These are phyloP conservation scores for Silene latifolia DNA, from an alignment of 148 eudicot species.

Conservation along the genomic window DNA sequence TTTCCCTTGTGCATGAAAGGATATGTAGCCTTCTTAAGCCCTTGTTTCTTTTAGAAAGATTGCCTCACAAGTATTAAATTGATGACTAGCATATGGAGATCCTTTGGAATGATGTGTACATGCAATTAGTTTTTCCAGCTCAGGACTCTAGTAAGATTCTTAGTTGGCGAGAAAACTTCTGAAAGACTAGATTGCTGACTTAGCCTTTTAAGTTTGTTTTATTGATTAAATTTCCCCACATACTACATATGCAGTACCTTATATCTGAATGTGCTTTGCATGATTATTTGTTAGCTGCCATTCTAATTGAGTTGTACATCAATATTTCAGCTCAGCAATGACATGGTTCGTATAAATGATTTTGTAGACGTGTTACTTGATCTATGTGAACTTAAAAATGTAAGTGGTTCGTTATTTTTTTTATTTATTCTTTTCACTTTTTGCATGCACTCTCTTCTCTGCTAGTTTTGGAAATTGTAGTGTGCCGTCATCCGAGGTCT, in stretches of 20 bases:
- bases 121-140: neutral
- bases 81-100: neutral
- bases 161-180: neutral
- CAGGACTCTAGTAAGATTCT: neutral
- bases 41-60: neutral
- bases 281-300: neutral
- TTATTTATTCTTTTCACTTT: neutral
- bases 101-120: neutral
- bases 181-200: neutral
- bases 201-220: neutral
- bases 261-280: conserved; percentile 1
- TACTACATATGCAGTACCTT: conserved; percentile 2
- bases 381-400: conserved; percentile 36
- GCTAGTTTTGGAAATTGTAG: neutral
- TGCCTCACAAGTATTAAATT: neutral
- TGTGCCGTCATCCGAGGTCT: neutral
- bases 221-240: neutral
- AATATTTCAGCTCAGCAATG: conserved; percentile 33
- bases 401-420: conserved; percentile 15
- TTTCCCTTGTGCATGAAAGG: neutral
- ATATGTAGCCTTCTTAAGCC: neutral
- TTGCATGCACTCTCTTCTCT: neutral
- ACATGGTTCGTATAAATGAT: conserved; percentile 24
- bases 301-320: conserved; percentile 6
- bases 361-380: conserved; percentile 33